Evolutionary conservation across 2,329 filamentous ascomycete genomes (phyloP).

Genomic region (Hypoxylon sp.): DNA sequence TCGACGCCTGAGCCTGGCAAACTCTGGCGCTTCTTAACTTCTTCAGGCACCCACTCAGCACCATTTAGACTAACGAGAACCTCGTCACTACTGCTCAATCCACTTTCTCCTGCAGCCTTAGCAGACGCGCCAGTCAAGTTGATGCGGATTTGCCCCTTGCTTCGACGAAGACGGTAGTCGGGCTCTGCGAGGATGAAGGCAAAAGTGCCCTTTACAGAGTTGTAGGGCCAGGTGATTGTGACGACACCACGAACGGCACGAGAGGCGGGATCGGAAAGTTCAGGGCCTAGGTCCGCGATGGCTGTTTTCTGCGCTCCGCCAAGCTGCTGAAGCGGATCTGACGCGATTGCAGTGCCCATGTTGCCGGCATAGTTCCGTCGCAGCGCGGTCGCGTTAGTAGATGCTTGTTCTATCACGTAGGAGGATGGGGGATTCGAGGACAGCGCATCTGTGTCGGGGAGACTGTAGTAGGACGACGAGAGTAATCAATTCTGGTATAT

Average conservation of each 20-base stretch:
- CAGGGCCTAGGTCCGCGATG: conserved; percentile 70
- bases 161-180: conserved; percentile 83
- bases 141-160: conserved; percentile 84
- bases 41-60: conserved; percentile 73
- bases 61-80: conserved; percentile 79
- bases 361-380: conserved; percentile 46
- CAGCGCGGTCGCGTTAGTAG: conserved; percentile 32
- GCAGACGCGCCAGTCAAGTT: conserved; percentile 81
- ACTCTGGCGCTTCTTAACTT: conserved; percentile 59
- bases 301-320: conserved; percentile 59
- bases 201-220: conserved; percentile 79
- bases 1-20: conserved; percentile 68
- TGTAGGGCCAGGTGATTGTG: conserved; percentile 93
- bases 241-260: conserved; percentile 77
- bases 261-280: conserved; percentile 59
- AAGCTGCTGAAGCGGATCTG: conserved; percentile 42
- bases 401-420: conserved; percentile 24
- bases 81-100: conserved; percentile 83
- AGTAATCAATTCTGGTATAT: background rate
- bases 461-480: background rate
- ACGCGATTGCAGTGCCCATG: conserved; percentile 46
- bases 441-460: conserved; percentile 24
- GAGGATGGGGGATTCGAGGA: conserved; percentile 14
- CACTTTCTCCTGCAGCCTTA: conserved; percentile 75
- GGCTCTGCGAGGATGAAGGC: conserved; percentile 87